Evolutionary conservation across 805 yeast species (phyloP).

Genomic region (Saccharomyces mikatae): DNA sequence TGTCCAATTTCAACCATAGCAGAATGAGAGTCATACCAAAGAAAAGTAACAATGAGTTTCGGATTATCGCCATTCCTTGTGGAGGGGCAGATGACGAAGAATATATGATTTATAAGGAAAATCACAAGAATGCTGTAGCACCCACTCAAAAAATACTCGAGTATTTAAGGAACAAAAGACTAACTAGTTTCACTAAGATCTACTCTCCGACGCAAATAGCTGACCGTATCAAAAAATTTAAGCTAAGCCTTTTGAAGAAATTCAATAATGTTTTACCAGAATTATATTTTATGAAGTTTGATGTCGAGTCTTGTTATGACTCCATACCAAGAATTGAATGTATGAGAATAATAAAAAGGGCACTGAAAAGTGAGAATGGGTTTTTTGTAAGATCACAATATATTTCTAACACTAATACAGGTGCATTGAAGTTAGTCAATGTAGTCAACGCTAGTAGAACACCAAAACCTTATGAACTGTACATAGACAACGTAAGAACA

Average conservation of each 20-base stretch:
- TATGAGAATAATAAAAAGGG: slow-evolving; percentile 26
- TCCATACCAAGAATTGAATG: slow-evolving; percentile 46
- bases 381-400: slow-evolving; percentile 26
- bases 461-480: slow-evolving; percentile 11
- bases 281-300: slow-evolving; percentile 58
- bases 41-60: slow-evolving; percentile 38
- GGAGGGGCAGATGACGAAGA: slow-evolving; percentile 32
- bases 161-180: slow-evolving; percentile 26
- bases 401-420: slow-evolving; percentile 14
- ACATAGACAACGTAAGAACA: slow-evolving; percentile 31
- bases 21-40: slow-evolving; percentile 53
- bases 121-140: slow-evolving; percentile 32
- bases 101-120: slow-evolving; percentile 28
- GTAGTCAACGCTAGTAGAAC: slow-evolving; percentile 16
- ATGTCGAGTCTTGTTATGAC: slow-evolving; percentile 71
- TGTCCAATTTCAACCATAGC: slow-evolving; percentile 31
- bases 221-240: slow-evolving; percentile 33
- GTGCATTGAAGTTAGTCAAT: slow-evolving; percentile 6
- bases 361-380: slow-evolving; percentile 12
- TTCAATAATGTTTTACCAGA: slow-evolving; percentile 24
- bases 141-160: slow-evolving; percentile 38
- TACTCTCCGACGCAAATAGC: slow-evolving; percentile 42
- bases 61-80: slow-evolving; percentile 52
- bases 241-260: slow-evolving; percentile 14
- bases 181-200: slow-evolving; percentile 28